Conservation (phyloP, 176 grass and related monocot species). For the Zoysia japonica region DNA sequence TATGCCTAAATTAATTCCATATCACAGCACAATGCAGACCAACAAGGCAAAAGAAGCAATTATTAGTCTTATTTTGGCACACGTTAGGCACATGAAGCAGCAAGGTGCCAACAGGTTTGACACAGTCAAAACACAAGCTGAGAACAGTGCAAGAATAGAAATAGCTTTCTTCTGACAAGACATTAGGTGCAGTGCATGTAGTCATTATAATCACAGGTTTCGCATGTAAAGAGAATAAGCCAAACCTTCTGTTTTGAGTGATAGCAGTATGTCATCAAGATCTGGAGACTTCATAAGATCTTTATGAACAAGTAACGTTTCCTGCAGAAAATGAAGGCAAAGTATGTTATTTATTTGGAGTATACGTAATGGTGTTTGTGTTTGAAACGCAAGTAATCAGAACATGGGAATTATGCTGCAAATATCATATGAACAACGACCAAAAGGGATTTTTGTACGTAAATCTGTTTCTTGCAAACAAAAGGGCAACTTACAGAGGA, state of each 20-base stretch:
- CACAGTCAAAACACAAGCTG: not conserved
- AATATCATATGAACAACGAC: not conserved
- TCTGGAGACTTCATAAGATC: conserved; percentile 59
- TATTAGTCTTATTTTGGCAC: not conserved
- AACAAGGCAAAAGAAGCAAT: not conserved
- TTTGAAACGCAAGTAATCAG: not conserved
- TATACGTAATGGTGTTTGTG: not conserved
- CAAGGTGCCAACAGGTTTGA: not conserved
- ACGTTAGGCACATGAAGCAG: not conserved
- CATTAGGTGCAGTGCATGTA: not conserved
- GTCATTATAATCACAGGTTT: not conserved
- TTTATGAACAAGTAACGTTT: conserved; percentile 94
- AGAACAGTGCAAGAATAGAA: not conserved
- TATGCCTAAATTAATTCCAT: conserved; percentile 11
- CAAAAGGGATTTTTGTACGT: not conserved
- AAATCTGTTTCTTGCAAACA: not conserved
- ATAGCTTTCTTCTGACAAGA: not conserved
- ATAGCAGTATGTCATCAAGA: conserved; percentile 65
- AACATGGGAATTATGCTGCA: not conserved
- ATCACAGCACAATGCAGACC: not conserved
- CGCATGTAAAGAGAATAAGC: not conserved
- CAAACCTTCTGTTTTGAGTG: conserved; percentile 83
- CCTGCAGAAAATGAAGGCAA: conserved; percentile 49
- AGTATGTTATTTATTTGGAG: not conserved
- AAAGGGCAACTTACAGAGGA: not conserved